These are phyloP conservation scores for Xylariaceae sp. DNA, from an alignment of 2,329 filamentous ascomycete species.

Conservation along the genomic window DNA sequence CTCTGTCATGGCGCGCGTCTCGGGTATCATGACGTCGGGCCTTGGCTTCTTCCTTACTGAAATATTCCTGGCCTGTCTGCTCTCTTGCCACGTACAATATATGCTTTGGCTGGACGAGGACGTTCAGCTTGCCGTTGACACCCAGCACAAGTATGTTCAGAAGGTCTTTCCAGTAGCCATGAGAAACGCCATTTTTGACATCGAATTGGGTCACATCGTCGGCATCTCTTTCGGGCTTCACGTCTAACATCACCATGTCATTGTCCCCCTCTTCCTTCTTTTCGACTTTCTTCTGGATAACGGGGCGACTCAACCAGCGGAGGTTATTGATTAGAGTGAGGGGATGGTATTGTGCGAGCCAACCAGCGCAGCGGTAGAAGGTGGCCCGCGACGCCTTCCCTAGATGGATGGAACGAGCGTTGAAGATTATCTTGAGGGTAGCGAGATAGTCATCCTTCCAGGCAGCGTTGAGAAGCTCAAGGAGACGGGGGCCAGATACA, in stretches of 20 bases:
- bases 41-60: conserved; percentile 23
- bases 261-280: conserved; percentile 41
- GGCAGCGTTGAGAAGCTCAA: conserved; percentile 51
- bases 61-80: not conserved
- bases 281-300: conserved; percentile 60
- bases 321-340: conserved; percentile 60
- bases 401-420: conserved; percentile 64
- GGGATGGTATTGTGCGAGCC: conserved; percentile 61
- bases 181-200: conserved; percentile 55
- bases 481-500: conserved; percentile 45
- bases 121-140: conserved; percentile 53
- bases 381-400: conserved; percentile 56
- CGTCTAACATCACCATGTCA: conserved; percentile 45
- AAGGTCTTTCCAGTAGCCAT: conserved; percentile 68
- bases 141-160: conserved; percentile 62
- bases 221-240: conserved; percentile 41
- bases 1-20: conserved; percentile 47
- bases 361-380: conserved; percentile 61
- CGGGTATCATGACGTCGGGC: conserved; percentile 40
- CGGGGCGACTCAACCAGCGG: conserved; percentile 59
- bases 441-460: conserved; percentile 55
- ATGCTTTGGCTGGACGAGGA: conserved; percentile 46
- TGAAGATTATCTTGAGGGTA: conserved; percentile 66
- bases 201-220: conserved; percentile 48
- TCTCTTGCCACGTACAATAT: conserved; percentile 48